phyloP scores from a whole-genome alignment of 305 asterid genomes.

The Plantago coronopus region DNA sequence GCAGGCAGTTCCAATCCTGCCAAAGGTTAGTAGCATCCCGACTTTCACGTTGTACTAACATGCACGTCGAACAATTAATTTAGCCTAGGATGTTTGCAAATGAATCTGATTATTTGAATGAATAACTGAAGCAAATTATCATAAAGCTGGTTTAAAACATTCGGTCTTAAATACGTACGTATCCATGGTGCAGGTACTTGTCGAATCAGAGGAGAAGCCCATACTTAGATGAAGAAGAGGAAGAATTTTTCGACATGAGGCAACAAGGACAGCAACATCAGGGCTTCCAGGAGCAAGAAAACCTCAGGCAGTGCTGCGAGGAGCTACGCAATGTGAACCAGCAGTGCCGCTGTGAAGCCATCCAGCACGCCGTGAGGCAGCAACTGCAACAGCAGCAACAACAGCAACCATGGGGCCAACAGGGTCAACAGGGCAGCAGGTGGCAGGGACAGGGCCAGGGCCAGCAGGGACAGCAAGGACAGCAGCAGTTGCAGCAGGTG shows the following conservation, averaged over 20 bases:
- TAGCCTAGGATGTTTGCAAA: constrained; percentile 20
- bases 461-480: constrained; percentile 12
- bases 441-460: constrained; percentile 27
- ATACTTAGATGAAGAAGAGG: not conserved
- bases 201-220: constrained; percentile 3
- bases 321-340: constrained; percentile 20
- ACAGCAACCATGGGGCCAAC: constrained; percentile 3
- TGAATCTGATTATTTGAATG: not conserved
- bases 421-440: not conserved
- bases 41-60: too few species aligned
- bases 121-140: too few species aligned
- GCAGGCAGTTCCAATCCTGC: constrained; percentile 29
- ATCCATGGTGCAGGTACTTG: constrained; percentile 27
- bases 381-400: constrained; percentile 23
- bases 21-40: too few species aligned
- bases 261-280: constrained; percentile 3
- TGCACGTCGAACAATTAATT: too few species aligned
- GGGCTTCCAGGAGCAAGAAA: not conserved
- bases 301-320: constrained; percentile 28
- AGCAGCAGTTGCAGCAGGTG: constrained; percentile 1
- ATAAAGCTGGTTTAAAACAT: too few species aligned
- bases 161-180: too few species aligned
- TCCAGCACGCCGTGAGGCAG: constrained; percentile 26
- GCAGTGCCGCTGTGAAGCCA: constrained; percentile 38
- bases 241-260: not conserved